Evolutionary conservation across 192 early-diverging fungal species (phyloP).

Genomic region (Chytriomyces hyalinus): DNA sequence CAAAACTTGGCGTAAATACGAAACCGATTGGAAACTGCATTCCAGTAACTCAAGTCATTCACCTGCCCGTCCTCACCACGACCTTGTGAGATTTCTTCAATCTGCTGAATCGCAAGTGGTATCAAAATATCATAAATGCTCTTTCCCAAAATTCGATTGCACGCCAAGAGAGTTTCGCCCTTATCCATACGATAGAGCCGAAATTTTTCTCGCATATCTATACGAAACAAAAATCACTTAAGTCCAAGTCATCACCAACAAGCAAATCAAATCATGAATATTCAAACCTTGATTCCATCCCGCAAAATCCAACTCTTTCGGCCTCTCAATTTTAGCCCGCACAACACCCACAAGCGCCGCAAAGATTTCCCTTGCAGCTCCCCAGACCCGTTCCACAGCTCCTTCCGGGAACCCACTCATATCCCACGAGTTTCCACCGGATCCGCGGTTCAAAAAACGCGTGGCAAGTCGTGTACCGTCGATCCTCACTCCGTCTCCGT

Average conservation of each 20-base stretch:
- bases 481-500: constrained; percentile 2
- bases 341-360: constrained; percentile 34
- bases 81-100: constrained; percentile 25
- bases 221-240: background rate
- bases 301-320: constrained; percentile 34
- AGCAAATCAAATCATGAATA: background rate
- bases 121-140: constrained; percentile 32
- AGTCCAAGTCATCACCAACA: background rate
- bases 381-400: constrained; percentile 15
- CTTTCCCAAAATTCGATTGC: constrained; percentile 36
- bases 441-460: constrained; percentile 18
- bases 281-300: constrained; percentile 36
- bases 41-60: too few relatives aligned
- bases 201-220: constrained; percentile 46
- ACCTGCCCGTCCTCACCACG: constrained; percentile 40
- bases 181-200: constrained; percentile 39
- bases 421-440: constrained; percentile 6
- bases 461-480: constrained; percentile 29
- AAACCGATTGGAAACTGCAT: background rate
- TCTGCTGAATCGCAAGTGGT: constrained; percentile 25
- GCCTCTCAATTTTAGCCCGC: constrained; percentile 32
- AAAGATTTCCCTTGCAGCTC: constrained; percentile 28
- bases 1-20: background rate
- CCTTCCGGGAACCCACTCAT: constrained; percentile 28
- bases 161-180: constrained; percentile 37